Conservation (phyloP, 306 rosid species). For the Vigna unguiculata region DNA sequence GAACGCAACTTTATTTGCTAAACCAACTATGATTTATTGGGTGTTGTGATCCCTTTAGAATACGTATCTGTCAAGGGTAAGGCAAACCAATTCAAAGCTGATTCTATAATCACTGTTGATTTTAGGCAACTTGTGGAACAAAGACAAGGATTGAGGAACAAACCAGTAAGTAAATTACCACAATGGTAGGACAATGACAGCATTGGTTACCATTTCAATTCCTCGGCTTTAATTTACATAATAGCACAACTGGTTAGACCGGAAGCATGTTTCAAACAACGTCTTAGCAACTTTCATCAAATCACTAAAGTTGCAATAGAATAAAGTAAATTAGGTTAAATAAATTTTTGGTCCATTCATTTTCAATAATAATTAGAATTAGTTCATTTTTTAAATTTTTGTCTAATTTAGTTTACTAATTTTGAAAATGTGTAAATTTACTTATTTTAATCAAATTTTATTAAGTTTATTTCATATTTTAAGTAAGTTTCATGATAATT, state of each 20-base stretch:
- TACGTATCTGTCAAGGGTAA: background rate
- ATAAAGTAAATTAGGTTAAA: too few relatives aligned
- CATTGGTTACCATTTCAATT: conserved; percentile 6
- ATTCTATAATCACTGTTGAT: background rate
- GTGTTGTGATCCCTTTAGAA: background rate
- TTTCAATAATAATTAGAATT: too few relatives aligned
- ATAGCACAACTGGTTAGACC: background rate
- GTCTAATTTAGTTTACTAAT: too few relatives aligned
- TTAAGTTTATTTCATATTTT: too few relatives aligned
- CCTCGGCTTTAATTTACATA: background rate
- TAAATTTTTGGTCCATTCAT: too few relatives aligned
- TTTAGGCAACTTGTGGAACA: conserved; percentile 10
- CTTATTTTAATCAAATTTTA: too few relatives aligned
- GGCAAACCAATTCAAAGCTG: background rate
- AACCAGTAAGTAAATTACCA: background rate
- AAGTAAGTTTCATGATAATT: too few relatives aligned
- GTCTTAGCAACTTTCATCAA: background rate
- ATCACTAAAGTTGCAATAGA: background rate
- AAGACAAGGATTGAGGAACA: conserved; percentile 27
- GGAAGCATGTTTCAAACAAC: background rate
- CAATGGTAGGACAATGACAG: background rate
- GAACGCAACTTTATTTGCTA: conserved; percentile 14
- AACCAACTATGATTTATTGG: conserved; percentile 5
- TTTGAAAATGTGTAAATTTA: too few relatives aligned
- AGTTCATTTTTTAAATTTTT: too few relatives aligned